A percentile compares a stretch with the other conserved stretches of the same genome.
Evolutionary conservation across 768 basidiomycete species (phyloP).

Genomic region (Russula earlei): DNA sequence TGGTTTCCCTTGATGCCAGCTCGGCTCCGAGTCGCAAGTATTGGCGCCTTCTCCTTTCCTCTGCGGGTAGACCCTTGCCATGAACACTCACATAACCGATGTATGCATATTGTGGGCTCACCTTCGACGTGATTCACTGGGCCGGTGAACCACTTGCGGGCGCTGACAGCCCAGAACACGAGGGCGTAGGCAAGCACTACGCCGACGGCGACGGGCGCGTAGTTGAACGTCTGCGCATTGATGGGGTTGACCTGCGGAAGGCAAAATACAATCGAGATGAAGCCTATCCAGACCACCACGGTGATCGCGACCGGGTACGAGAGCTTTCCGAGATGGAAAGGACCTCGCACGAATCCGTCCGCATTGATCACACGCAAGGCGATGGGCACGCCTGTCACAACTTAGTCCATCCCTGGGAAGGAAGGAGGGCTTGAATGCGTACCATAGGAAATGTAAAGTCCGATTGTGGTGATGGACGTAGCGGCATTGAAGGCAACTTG

Average conservation of each 20-base stretch:
- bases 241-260: too few species aligned
- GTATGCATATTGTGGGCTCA: too few species aligned
- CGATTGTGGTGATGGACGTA: conserved; percentile 59
- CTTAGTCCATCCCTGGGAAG: too few species aligned
- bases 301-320: conserved; percentile 50
- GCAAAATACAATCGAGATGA: conserved; percentile 69
- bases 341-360: conserved; percentile 50
- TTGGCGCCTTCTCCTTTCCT: too few species aligned
- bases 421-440: too few species aligned
- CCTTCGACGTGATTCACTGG: too few species aligned
- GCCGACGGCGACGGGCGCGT: conserved; percentile 62
- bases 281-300: conserved; percentile 57
- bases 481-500: conserved; percentile 55
- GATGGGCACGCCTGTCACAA: not conserved
- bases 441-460: conserved; percentile 71
- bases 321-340: conserved; percentile 59
- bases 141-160: conserved; percentile 51
- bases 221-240: too few species aligned
- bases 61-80: too few species aligned
- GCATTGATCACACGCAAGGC: conserved; percentile 45
- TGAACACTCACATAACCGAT: too few species aligned
- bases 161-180: conserved; percentile 60
- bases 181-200: conserved; percentile 56
- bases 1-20: too few species aligned
- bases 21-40: too few species aligned